phyloP scores from a whole-genome alignment of 768 basidiomycete genomes.

The Leucocoprinus leucothites region DNA sequence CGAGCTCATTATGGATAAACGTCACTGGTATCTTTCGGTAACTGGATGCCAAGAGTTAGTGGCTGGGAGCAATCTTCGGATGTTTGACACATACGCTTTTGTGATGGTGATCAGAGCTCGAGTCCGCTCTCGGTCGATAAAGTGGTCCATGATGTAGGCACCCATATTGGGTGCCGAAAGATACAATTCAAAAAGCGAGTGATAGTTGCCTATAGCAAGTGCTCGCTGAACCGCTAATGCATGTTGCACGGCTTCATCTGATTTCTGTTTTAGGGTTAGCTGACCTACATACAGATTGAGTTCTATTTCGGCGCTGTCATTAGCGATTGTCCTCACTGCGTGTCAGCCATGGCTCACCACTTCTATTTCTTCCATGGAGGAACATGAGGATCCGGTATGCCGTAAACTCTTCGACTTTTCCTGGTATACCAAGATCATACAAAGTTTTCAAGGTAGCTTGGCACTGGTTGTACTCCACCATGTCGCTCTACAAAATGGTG shows the following conservation, averaged over 20 bases:
- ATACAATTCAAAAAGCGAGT: slow-evolving; percentile 85
- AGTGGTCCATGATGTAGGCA: slow-evolving; percentile 98
- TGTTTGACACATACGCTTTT: slow-evolving; percentile 70
- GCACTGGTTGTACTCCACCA: slow-evolving; percentile 99
- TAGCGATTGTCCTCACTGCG: slow-evolving; percentile 1
- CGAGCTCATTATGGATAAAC: slow-evolving; percentile 80
- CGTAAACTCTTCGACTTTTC: slow-evolving; percentile 93
- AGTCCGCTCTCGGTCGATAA: slow-evolving; percentile 87
- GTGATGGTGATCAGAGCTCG: slow-evolving; percentile 86
- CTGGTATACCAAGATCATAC: slow-evolving; percentile 91
- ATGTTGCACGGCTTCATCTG: slow-evolving; percentile 75
- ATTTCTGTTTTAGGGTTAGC: slow-evolving; percentile 91
- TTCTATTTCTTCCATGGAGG: slow-evolving; percentile 88
- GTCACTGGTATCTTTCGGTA: slow-evolving; percentile 76
- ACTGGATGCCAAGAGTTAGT: slow-evolving; percentile 38
- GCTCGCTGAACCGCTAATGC: slow-evolving; percentile 89
- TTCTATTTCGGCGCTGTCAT: slow-evolving; percentile 48
- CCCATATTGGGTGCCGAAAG: slow-evolving; percentile 91
- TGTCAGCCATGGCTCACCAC: slow-evolving; percentile 55
- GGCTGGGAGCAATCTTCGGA: neutral
- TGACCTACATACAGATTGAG: slow-evolving; percentile 96
- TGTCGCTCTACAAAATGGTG: slow-evolving; percentile 64
- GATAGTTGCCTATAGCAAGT: slow-evolving; percentile 91
- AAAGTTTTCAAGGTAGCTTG: slow-evolving; percentile 86
- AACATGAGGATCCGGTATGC: slow-evolving; percentile 98